Conservation (phyloP, 2,329 filamentous ascomycete genomes). For the Fusarium sp. region DNA sequence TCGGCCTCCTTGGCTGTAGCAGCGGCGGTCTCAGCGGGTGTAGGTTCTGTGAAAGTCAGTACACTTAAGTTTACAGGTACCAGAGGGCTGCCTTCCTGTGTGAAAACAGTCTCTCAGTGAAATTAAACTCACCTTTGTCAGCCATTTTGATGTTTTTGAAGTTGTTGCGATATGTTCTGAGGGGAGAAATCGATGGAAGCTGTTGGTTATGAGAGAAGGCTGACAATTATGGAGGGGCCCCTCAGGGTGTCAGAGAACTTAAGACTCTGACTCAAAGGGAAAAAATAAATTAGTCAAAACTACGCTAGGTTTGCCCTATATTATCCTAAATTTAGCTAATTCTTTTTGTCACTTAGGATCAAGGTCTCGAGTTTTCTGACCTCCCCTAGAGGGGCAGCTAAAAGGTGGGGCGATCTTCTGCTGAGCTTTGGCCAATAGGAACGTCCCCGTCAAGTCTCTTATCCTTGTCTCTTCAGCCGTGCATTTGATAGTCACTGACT, state of each 20-base stretch:
- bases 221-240: conserved; percentile 47
- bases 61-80: background rate
- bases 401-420: background rate
- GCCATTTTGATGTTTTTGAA: conserved; percentile 51
- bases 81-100: background rate
- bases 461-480: conserved; percentile 43
- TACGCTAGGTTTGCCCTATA: no score
- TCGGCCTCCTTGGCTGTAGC: conserved; percentile 78
- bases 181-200: conserved; percentile 38
- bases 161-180: conserved; percentile 13
- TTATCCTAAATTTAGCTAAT: no score
- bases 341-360: background rate
- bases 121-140: conserved; percentile 49
- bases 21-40: conserved; percentile 68
- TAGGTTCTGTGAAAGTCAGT: conserved; percentile 58
- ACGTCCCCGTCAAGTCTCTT: background rate
- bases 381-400: background rate
- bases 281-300: no score
- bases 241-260: no score
- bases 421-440: conserved; percentile 39
- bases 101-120: conserved; percentile 40
- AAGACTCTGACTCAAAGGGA: no score
- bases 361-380: background rate
- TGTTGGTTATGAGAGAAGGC: conserved; percentile 46
- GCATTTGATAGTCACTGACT: conserved; percentile 20